Evolutionary conservation across 2,329 filamentous ascomycete species (phyloP).

Genomic region (Leptographium lundbergii): DNA sequence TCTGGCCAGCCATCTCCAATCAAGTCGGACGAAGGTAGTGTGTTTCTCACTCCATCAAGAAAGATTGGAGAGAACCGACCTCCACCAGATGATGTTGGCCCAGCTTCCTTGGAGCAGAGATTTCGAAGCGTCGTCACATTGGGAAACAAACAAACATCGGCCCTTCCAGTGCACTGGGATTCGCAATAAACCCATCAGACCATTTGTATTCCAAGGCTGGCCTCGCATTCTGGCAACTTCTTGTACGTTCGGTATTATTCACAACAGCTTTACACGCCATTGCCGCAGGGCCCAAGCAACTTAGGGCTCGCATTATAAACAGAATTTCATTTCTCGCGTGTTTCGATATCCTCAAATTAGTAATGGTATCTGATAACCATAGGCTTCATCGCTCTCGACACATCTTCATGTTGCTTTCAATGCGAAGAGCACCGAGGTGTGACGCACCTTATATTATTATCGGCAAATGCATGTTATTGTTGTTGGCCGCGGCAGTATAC

Average conservation of each 20-base stretch:
- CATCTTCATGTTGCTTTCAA: neutral
- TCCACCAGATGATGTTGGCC: conserved; percentile 16
- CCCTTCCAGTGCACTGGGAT: conserved; percentile 7
- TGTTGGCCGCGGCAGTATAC: neutral
- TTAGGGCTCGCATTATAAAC: neutral
- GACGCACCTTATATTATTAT: neutral
- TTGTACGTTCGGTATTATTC: neutral
- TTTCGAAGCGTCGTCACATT: conserved; percentile 9
- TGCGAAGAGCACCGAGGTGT: neutral
- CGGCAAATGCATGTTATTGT: no score
- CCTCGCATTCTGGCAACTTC: neutral
- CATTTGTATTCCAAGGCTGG: neutral
- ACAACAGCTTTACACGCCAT: neutral
- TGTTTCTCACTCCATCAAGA: conserved; percentile 16
- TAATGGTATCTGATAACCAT: neutral
- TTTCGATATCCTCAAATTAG: neutral
- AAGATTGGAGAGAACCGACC: conserved; percentile 32
- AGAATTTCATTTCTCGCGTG: neutral
- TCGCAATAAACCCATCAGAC: neutral
- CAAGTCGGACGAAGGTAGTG: conserved; percentile 10
- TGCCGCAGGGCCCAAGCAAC: neutral
- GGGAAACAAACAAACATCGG: conserved; percentile 8
- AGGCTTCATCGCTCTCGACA: neutral
- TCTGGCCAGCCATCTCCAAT: conserved; percentile 8
- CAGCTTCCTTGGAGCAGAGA: conserved; percentile 18